Conservation (phyloP, 1,284 basidiomycete species). For the Leccinum subfulvum region DNA sequence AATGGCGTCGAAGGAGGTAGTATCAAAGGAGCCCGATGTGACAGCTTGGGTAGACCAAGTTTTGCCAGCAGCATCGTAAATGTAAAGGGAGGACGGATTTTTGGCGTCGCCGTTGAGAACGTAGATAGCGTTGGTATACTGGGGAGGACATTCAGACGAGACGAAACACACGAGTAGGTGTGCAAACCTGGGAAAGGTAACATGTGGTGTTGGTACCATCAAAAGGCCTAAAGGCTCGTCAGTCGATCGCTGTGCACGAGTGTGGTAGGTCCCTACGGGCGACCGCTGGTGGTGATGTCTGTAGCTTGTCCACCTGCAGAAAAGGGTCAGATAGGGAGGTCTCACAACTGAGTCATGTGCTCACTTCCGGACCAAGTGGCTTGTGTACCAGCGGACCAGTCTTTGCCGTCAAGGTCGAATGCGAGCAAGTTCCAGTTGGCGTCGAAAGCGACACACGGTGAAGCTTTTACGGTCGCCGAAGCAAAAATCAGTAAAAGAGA, state of each 20-base stretch:
- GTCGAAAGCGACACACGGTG: slow-evolving; percentile 70
- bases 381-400: slow-evolving; percentile 68
- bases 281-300: slow-evolving; percentile 63
- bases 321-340: slow-evolving; percentile 7
- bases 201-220: slow-evolving; percentile 65
- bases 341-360: slow-evolving; percentile 13
- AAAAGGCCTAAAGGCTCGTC: slow-evolving; percentile 52
- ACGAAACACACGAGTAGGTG: not conserved
- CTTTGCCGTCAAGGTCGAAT: slow-evolving; percentile 72
- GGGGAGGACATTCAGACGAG: slow-evolving; percentile 10
- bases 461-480: slow-evolving; percentile 40
- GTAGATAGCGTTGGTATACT: slow-evolving; percentile 79
- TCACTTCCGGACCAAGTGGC: slow-evolving; percentile 61
- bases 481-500: slow-evolving; percentile 56
- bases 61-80: slow-evolving; percentile 62
- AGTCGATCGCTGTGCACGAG: slow-evolving; percentile 2
- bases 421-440: slow-evolving; percentile 67
- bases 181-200: slow-evolving; percentile 63
- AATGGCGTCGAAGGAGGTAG: slow-evolving; percentile 57
- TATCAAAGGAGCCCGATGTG: slow-evolving; percentile 53
- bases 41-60: slow-evolving; percentile 66
- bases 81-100: slow-evolving; percentile 63
- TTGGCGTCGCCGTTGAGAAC: slow-evolving; percentile 72
- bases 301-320: slow-evolving; percentile 46
- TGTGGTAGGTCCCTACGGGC: slow-evolving; percentile 55